A percentile compares a stretch with the other conserved stretches of the same genome.
Evolutionary conservation across 176 grass and related monocot genomes (phyloP).

Genomic region (Cenchrus purpureus): DNA sequence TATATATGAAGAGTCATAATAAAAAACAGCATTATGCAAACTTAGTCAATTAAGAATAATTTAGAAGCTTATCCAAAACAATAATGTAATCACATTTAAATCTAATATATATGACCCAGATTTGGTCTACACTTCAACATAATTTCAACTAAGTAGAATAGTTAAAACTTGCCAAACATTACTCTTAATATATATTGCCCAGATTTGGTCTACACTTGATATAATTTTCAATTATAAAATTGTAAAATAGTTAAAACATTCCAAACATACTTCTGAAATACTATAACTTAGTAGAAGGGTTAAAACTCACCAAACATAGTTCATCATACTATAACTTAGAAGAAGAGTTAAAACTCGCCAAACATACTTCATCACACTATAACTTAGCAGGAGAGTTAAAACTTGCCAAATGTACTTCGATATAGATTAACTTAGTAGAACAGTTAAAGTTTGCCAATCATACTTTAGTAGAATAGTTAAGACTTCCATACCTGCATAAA

Average conservation of each 20-base stretch:
- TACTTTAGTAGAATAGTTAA: not conserved
- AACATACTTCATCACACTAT: not conserved
- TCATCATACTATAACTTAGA: not conserved
- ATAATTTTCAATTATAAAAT: conserved; percentile 9
- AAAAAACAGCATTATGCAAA: not conserved
- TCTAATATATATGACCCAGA: too few species aligned
- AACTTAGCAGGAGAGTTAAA: not conserved
- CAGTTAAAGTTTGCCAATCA: not conserved
- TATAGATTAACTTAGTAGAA: not conserved
- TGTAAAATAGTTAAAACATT: not conserved
- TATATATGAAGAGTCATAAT: not conserved
- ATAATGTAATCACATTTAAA: not conserved
- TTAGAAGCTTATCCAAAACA: not conserved
- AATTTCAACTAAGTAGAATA: conserved; percentile 1
- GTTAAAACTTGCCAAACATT: not conserved
- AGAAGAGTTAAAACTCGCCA: not conserved
- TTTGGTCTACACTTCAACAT: not conserved
- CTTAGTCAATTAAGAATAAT: not conserved
- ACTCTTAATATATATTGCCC: not conserved
- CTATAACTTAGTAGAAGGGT: not conserved
- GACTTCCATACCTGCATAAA: conserved; percentile 70
- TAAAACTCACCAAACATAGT: not conserved
- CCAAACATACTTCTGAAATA: not conserved
- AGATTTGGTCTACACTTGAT: not conserved
- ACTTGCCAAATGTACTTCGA: not conserved